Conservation (phyloP, 208 protist genomes). For the Leishmania aethiopica region DNA sequence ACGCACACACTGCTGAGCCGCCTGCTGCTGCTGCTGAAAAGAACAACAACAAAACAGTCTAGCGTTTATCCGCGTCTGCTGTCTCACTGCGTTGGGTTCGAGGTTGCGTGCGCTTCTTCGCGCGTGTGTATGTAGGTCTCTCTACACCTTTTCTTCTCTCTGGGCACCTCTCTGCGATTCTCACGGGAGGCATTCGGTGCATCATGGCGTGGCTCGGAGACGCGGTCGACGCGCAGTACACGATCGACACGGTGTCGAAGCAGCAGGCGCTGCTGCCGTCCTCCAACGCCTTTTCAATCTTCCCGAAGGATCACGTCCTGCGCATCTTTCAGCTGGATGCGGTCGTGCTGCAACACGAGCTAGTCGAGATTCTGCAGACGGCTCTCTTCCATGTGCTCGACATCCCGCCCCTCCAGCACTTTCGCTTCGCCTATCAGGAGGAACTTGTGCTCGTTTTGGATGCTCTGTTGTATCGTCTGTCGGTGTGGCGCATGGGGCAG, state of each 20-base stretch:
- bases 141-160: background rate
- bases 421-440: slow-evolving; percentile 82
- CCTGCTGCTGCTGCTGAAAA: background rate
- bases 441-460: slow-evolving; percentile 79
- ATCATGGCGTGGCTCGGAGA: slow-evolving; percentile 75
- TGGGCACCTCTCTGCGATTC: background rate
- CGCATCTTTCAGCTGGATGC: slow-evolving; percentile 86
- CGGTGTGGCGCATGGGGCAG: slow-evolving; percentile 72
- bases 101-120: background rate
- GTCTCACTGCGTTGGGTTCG: background rate
- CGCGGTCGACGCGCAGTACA: slow-evolving; percentile 61
- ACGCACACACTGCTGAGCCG: background rate
- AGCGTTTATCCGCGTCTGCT: background rate
- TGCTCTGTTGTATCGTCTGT: slow-evolving; percentile 66
- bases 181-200: background rate
- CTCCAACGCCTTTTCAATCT: slow-evolving; percentile 71
- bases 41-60: background rate
- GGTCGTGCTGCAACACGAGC: slow-evolving; percentile 69
- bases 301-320: slow-evolving; percentile 77
- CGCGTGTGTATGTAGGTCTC: background rate
- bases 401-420: slow-evolving; percentile 59
- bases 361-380: slow-evolving; percentile 76
- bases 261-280: slow-evolving; percentile 71
- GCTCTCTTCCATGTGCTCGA: slow-evolving; percentile 72
- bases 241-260: slow-evolving; percentile 79